Evolutionary conservation across 2,329 filamentous ascomycete genomes (phyloP).

Genomic region (Epichloe hybrida): DNA sequence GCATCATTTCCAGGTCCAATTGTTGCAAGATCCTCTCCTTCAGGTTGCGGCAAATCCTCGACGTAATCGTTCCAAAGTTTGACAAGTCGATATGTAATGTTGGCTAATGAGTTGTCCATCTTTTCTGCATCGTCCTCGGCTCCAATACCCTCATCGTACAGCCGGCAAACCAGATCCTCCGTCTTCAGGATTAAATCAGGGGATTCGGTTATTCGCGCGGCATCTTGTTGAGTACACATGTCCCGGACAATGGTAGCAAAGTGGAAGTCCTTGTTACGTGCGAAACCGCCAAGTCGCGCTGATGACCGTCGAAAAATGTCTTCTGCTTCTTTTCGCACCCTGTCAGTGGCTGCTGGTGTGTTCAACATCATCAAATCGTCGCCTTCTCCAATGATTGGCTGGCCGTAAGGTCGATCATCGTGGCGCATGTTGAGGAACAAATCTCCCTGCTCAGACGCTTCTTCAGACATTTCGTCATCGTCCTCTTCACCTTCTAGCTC

Average conservation of each 20-base stretch:
- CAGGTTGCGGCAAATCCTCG: slow-evolving; percentile 32
- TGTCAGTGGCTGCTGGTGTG: slow-evolving; percentile 40
- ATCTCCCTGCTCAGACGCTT: slow-evolving; percentile 29
- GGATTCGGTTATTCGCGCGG: slow-evolving; percentile 52
- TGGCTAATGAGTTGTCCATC: slow-evolving; percentile 42
- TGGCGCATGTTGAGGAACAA: slow-evolving; percentile 37
- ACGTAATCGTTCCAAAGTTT: slow-evolving; percentile 43
- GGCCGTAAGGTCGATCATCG: slow-evolving; percentile 25
- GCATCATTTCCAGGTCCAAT: slow-evolving; percentile 52
- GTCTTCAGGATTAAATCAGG: slow-evolving; percentile 61
- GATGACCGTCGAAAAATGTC: slow-evolving; percentile 40
- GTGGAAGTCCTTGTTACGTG: slow-evolving; percentile 42
- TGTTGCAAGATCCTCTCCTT: slow-evolving; percentile 41
- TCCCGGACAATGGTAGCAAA: slow-evolving; percentile 62
- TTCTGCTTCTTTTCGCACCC: slow-evolving; percentile 41
- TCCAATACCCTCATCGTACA: slow-evolving; percentile 51
- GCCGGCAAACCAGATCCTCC: slow-evolving; percentile 52
- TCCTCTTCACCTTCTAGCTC: slow-evolving; percentile 25
- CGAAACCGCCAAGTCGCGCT: slow-evolving; percentile 26
- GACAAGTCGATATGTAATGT: slow-evolving; percentile 36
- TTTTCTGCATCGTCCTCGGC: slow-evolving; percentile 40
- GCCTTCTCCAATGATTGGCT: slow-evolving; percentile 28
- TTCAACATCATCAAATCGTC: slow-evolving; percentile 41
- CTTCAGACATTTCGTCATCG: slow-evolving; percentile 25
- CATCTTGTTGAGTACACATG: slow-evolving; percentile 41